Evolutionary conservation across 495 filamentous ascomycete species (phyloP).

Genomic region (Penicillium egyptiacum): DNA sequence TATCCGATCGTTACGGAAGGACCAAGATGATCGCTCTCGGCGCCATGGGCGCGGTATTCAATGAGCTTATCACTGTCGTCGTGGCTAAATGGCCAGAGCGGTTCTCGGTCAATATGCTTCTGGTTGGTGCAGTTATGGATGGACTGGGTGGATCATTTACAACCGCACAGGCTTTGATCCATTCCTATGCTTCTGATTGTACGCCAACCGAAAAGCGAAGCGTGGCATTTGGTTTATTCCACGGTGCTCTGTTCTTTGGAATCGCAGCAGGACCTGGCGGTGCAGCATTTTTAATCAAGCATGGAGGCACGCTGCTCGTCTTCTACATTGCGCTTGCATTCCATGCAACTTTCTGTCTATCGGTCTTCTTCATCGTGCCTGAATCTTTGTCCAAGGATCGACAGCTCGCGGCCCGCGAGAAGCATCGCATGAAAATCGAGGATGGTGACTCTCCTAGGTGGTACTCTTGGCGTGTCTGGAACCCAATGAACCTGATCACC

Average conservation of each 20-base stretch:
- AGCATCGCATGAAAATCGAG: constrained; percentile 42
- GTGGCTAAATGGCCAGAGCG: constrained; percentile 71
- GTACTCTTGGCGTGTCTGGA: constrained; percentile 28
- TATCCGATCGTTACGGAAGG: constrained; percentile 89
- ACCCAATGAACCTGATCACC: constrained; percentile 61
- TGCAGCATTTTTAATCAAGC: constrained; percentile 72
- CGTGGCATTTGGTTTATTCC: constrained; percentile 86
- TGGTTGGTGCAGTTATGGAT: constrained; percentile 73
- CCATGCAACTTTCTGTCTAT: constrained; percentile 68
- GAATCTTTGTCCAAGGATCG: constrained; percentile 75
- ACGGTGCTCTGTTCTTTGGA: constrained; percentile 82
- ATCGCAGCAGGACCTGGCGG: constrained; percentile 80
- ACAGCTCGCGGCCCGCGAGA: constrained; percentile 66
- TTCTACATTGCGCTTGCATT: constrained; percentile 77
- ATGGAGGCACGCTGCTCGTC: constrained; percentile 61
- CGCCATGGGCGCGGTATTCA: constrained; percentile 63
- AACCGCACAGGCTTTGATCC: constrained; percentile 70
- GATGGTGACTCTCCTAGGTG: constrained; percentile 17
- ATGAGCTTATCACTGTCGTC: constrained; percentile 73
- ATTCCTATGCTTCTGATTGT: constrained; percentile 88
- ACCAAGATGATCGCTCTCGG: constrained; percentile 66
- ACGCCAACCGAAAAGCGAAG: constrained; percentile 74
- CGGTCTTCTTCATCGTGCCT: constrained; percentile 68
- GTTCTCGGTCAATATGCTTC: constrained; percentile 68
- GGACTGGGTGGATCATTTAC: constrained; percentile 87